Evolutionary conservation across 2,329 filamentous ascomycete species (phyloP).

Genomic region (Daldinia sp.): DNA sequence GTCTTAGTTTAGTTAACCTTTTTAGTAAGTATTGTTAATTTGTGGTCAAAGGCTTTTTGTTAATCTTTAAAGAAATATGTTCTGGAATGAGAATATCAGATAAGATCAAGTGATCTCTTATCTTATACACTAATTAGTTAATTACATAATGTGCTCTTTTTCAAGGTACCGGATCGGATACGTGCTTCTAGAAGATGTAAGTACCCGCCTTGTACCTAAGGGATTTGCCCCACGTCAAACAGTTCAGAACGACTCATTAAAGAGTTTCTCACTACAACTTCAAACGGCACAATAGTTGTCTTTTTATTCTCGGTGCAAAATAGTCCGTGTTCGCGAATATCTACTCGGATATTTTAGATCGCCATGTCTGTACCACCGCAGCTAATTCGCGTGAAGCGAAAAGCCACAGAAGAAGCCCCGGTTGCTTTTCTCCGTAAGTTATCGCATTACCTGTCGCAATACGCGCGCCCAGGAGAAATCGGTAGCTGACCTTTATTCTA

Average conservation of each 20-base stretch:
- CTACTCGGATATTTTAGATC: neutral
- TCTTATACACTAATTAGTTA: no score
- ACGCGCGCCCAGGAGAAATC: neutral
- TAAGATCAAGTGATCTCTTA: no score
- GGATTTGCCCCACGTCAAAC: neutral
- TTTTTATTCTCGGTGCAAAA: neutral
- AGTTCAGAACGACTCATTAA: neutral
- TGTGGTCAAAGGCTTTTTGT: no score
- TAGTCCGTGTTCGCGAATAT: neutral
- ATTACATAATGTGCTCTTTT: no score
- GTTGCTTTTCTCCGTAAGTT: constrained; percentile 65
- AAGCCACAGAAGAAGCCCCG: constrained; percentile 61
- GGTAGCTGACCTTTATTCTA: constrained; percentile 40
- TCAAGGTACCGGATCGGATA: no score
- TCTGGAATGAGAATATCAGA: no score
- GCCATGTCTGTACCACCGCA: constrained; percentile 66
- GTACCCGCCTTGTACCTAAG: neutral
- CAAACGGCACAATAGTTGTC: neutral
- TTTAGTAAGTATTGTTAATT: no score
- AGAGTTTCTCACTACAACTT: neutral
- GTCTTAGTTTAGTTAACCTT: no score
- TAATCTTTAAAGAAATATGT: no score
- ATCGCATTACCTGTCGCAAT: neutral
- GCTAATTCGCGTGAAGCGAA: constrained; percentile 68
- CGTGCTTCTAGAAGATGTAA: neutral